Evolutionary conservation across 495 filamentous ascomycete species (phyloP), one percentile per base, ranked within the genome.

Genomic region (Aeminium ludgeri): DNA sequence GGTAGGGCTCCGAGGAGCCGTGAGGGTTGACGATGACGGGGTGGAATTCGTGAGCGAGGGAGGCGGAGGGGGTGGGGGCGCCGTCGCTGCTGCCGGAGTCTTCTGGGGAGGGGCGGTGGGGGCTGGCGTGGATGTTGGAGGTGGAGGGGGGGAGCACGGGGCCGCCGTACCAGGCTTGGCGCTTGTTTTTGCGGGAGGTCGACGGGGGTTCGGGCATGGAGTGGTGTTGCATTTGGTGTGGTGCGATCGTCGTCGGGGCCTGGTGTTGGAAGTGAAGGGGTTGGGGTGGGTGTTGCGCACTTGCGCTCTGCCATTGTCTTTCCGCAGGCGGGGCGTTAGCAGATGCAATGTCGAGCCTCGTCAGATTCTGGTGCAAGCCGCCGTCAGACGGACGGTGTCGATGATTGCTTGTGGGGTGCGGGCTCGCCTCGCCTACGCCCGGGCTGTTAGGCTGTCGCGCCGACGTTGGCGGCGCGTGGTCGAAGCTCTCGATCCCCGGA

Each of bases 401-500:
- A 40, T 49, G 45, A 20, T 55, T 53, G 12, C 51, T 57, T 1
- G 44, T 18, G 18, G 52, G 56, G 10, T 51, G 51, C 17, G 35
- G 30, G 12, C 50, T 53, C 2, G 45, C 18, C 41, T 64, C 62
- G 6, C 60, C 31, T 43, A 62, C 55, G 60, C 64, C 65, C 2
- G 62, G 62, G 35, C 59, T 63, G 10, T 54, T 37, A 38, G 46
- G 49, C 30, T 59, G 55, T 10, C 56, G 54, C 23, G 38, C 34
- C 4, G 37, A 31, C 2, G 76, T 69, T 4, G 83, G 78, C 5
- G 72, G 73, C 5, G 78, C 66, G 35, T 79, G 74, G 54, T 86
- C 84, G 46, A 93, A 92, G 28, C 82, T 87, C 53, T 89, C 83
- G 48, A 94, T 94, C 6, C 86, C 85, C 0, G 86, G 86, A 18